Base-by-base conservation (phyloP, 2,329 filamentous ascomycete species). In the Colletotrichum echinochloae region DNA sequence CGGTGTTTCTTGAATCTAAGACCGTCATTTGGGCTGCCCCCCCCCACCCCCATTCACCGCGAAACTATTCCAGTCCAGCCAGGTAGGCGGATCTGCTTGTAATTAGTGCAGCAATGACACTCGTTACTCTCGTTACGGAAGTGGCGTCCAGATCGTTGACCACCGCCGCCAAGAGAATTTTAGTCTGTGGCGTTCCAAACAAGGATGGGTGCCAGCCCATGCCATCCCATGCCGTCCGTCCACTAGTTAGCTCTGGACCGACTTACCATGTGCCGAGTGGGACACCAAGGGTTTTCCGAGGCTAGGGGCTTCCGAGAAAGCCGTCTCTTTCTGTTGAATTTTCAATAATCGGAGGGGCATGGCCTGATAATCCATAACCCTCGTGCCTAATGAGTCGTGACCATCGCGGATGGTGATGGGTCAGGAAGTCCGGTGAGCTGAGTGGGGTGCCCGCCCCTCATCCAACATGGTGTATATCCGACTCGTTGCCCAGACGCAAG, bases 251-350 rank as follows among this genome's bases (percentile, higher is more conserved):
- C 52, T 54, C 39, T 39, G 51, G 57, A 39, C 46, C 48, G 46
- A 54, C 46, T 63, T 63, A 35, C 46, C 67, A 63, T 67, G 57
- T 70, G 67, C 49, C 64, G 57, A 62, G 41, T 57, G 56, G 63
- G 48, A 66, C 39, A 55, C 65, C 54, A 59, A 59, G 35, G 35
- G 23, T 52, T 52, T 23, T 5, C 12, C 16, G 11, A 30, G 46
- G 12, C 48, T 23, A 23, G 30, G 59, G 59, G 30, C 39, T 39
- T 37, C 26, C 5, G 48, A 39, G 26, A 9, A 51, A 39, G 48
- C 60, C 48, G 26, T 52, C 46, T 52, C 48, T 35, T 39, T 28
- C 30, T 41, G 3, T 41, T 52, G 5, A 26, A 51, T 37, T 18
- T 37, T 39, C 33, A 18, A 11, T 3, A 30, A 52, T 30, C 4